Evolutionary conservation across 2,329 filamentous ascomycete genomes (phyloP), one percentile per base, ranked within the genome.

Genomic region (Helotiales sp.): DNA sequence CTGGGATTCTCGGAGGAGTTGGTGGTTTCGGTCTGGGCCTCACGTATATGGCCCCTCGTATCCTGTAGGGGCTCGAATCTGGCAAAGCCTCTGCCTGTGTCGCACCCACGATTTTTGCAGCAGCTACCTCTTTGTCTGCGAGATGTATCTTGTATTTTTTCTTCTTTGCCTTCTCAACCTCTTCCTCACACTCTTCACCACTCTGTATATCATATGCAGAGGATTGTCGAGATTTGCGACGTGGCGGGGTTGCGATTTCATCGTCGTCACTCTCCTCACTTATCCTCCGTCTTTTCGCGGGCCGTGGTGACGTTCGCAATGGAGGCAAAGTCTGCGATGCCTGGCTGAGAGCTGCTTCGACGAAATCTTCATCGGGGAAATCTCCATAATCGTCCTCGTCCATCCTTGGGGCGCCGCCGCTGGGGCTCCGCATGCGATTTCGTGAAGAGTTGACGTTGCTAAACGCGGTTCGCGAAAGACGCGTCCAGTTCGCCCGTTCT

Each of bases 361-460:
- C 77, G 58, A 90, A 74, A 63, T 88, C 86, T 66, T 87, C 86
- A 60, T 90, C 87, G 52, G 82, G 80, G 52, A 88, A 79, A 61
- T 85, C 84, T 58, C 84, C 84, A 67, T 84, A 88, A 46, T 87
- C 84, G 63, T 88, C 83, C 59, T 75, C 79, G 59, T 83, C 67
- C 46, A 44, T 44, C n/a, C 8, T 44, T 25, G 22, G 27, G n/a
- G 15, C 22, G 27, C 4, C 13, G 40, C 27, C 40, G 40, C 40
- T 25, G 40, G 40, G 24, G 12, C 22, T 24, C 5, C 15, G 22
- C 40, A 10, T 12, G n/a, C 40, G 22, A 25, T 22, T 42, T 12
- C 13, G 9, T 42, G 19, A 25, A n/a, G 22, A 12, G 10, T 27
- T 44, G 40, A 7, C 9, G 40, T 40, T 24, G 40, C 22, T n/a